phyloP scores from a whole-genome alignment of 2,329 filamentous ascomycete species.

The Nemania serpens region DNA sequence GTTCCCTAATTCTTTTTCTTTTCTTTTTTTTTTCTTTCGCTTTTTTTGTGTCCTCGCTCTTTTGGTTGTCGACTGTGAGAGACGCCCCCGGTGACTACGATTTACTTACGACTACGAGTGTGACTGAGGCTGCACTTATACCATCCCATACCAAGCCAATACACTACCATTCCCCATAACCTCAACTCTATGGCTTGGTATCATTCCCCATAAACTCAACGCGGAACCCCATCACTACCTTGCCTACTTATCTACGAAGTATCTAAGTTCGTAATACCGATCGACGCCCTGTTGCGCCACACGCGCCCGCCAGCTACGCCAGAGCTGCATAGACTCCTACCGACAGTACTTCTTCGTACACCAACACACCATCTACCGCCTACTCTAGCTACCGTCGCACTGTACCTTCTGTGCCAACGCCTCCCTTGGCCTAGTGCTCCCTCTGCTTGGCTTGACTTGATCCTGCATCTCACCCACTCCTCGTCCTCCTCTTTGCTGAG shows the following conservation, averaged over 20 bases:
- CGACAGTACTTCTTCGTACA: background rate
- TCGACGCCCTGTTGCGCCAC: constrained; percentile 19
- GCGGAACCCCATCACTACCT: background rate
- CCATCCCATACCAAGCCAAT: background rate
- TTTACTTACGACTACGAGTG: background rate
- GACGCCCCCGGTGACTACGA: constrained; percentile 14
- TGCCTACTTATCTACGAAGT: background rate
- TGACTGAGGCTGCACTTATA: constrained; percentile 13
- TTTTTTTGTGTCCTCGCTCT: constrained; percentile 27
- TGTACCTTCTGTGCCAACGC: background rate
- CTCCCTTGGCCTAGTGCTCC: constrained; percentile 28
- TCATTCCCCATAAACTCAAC: too few relatives aligned
- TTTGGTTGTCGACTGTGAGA: constrained; percentile 30
- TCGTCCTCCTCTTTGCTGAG: constrained; percentile 14
- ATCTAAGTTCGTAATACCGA: constrained; percentile 27
- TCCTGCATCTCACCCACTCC: constrained; percentile 26
- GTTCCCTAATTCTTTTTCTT: constrained; percentile 30
- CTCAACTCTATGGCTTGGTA: too few relatives aligned
- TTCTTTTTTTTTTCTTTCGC: constrained; percentile 21
- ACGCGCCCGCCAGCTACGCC: constrained; percentile 15
- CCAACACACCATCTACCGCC: background rate
- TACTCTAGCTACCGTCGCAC: background rate
- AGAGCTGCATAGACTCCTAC: constrained; percentile 22
- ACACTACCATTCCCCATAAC: background rate
- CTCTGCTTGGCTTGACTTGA: constrained; percentile 29